Conservation (phyloP, 257 asterid species). For the Buddleja alternifolia region DNA sequence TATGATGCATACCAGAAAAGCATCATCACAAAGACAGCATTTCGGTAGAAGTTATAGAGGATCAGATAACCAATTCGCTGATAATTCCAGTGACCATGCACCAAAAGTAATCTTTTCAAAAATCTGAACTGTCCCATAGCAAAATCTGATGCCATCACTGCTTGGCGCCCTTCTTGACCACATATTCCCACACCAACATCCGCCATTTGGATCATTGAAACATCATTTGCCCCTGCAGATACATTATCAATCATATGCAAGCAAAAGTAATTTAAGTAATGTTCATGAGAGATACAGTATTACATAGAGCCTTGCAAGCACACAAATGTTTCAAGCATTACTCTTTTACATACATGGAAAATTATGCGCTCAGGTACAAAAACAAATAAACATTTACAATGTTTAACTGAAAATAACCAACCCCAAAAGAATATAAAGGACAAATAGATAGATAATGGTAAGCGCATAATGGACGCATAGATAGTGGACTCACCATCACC, state of each 20-base stretch:
- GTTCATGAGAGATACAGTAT: slow-evolving; percentile 7
- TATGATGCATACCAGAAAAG: slow-evolving; percentile 80
- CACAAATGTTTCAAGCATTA: slow-evolving; percentile 11
- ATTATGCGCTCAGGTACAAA: slow-evolving; percentile 27
- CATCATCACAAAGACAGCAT: slow-evolving; percentile 96
- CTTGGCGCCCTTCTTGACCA: slow-evolving; percentile 99
- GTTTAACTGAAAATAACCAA: slow-evolving; percentile 4
- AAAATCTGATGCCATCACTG: slow-evolving; percentile 99
- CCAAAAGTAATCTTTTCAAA: slow-evolving; percentile 88
- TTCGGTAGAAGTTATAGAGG: slow-evolving; percentile 92
- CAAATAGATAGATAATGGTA: neutral
- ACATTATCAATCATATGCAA: slow-evolving; percentile 34
- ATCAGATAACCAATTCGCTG: slow-evolving; percentile 93
- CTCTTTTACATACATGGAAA: slow-evolving; percentile 10
- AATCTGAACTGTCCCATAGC: slow-evolving; percentile 98
- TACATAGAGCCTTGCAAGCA: slow-evolving; percentile 9
- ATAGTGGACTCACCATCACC: slow-evolving; percentile 85
- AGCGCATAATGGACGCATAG: slow-evolving; percentile 17
- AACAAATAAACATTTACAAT: slow-evolving; percentile 49
- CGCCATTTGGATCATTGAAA: slow-evolving; percentile 99
- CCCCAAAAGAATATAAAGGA: neutral
- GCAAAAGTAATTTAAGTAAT: slow-evolving; percentile 22
- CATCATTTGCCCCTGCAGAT: slow-evolving; percentile 91
- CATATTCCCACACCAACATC: slow-evolving; percentile 99
- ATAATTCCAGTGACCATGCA: slow-evolving; percentile 99